Percentiles rank a stretch among this genome's conserved stretches.
Evolutionary conservation across 75 land plant species (phyloP).

Genomic region (Isoetes taiwanensis): DNA sequence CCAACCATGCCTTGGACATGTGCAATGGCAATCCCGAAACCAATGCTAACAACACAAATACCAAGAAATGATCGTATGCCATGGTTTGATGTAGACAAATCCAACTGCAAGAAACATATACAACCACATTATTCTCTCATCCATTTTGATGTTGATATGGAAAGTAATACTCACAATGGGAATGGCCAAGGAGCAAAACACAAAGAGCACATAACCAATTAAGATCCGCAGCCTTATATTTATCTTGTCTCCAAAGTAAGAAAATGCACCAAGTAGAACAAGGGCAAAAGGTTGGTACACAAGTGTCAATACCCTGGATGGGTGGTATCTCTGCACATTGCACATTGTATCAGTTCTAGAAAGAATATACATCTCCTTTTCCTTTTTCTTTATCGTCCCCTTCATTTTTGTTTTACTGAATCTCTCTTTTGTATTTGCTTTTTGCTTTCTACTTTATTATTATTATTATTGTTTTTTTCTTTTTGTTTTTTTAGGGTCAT

Average conservation of each 20-base stretch:
- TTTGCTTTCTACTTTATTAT: too few relatives aligned
- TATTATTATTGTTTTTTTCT: too few relatives aligned
- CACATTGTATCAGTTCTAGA: too few relatives aligned
- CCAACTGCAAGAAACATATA: constrained; percentile 5
- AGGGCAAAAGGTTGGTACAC: not conserved
- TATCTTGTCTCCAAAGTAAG: not conserved
- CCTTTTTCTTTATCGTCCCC: too few relatives aligned
- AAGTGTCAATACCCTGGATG: not conserved
- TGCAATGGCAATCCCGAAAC: not conserved
- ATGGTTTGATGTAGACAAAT: not conserved
- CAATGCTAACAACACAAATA: not conserved
- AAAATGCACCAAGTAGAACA: not conserved
- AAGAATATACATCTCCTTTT: too few relatives aligned
- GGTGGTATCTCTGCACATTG: not conserved
- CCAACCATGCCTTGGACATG: not conserved
- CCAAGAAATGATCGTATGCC: not conserved
- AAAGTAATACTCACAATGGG: not conserved
- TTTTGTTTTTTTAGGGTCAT: too few relatives aligned
- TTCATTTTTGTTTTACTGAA: too few relatives aligned
- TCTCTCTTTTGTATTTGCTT: too few relatives aligned
- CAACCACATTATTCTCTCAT: not conserved
- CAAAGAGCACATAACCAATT: not conserved
- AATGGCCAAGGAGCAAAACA: not conserved
- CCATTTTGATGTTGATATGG: not conserved
- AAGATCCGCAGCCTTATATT: not conserved